Evolutionary conservation across 1,139 yeast genomes (phyloP).

Genomic region (Wickerhamiella pararugosa): DNA sequence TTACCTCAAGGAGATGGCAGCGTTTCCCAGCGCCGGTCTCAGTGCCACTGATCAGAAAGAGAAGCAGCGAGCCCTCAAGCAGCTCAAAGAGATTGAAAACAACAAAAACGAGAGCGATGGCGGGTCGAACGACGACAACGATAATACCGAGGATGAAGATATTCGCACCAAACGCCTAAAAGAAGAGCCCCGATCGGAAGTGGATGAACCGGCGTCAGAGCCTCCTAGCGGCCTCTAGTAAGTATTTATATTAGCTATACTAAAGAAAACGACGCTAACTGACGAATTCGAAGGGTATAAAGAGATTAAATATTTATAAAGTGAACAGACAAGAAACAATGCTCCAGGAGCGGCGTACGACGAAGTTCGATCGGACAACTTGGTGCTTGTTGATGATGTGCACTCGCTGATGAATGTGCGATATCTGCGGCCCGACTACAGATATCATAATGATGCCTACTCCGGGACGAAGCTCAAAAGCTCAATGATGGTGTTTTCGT

Average conservation of each 20-base stretch:
- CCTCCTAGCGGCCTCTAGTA: conserved; percentile 2
- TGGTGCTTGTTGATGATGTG: too few species aligned
- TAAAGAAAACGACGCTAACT: too few species aligned
- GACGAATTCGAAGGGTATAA: too few species aligned
- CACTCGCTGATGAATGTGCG: too few species aligned
- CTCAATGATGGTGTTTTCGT: conserved; percentile 25
- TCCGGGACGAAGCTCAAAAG: conserved; percentile 23
- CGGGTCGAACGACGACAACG: conserved; percentile 5
- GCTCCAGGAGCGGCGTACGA: too few species aligned
- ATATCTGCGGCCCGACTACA: too few species aligned
- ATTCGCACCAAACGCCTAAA: background rate
- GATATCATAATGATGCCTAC: background rate
- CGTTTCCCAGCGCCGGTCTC: conserved; percentile 31
- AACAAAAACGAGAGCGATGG: conserved; percentile 9
- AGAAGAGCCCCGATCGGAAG: background rate
- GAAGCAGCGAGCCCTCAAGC: conserved; percentile 18
- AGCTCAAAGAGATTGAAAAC: conserved; percentile 17
- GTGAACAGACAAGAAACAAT: too few species aligned
- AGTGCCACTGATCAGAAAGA: conserved; percentile 16
- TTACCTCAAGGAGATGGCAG: conserved; percentile 59
- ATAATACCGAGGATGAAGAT: conserved; percentile 8
- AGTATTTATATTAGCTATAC: too few species aligned
- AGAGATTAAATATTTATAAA: too few species aligned
- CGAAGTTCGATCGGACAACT: too few species aligned
- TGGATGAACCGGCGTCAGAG: conserved; percentile 6